Base-by-base conservation (phyloP, 371 early-diverging fungal genomes). In the Smittium culicis region DNA sequence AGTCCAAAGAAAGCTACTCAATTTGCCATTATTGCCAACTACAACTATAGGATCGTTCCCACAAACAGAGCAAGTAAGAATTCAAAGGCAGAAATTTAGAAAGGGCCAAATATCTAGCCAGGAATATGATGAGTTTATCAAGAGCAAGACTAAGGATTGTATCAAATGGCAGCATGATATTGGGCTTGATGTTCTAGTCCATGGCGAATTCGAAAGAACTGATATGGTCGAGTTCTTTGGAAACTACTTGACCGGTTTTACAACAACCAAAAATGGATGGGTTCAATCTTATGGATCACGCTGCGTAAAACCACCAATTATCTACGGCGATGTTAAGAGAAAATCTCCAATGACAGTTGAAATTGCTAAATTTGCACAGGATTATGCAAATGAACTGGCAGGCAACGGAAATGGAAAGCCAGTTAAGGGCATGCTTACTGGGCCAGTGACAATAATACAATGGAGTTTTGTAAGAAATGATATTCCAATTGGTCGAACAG, bases 11-110 rank as follows among this genome's bases (percentile, higher is more conserved):
- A 80, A 79, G 61, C 82, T 87, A 66, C 85, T 91, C 72, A 84
- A 88, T 68, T 83, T 95, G 69, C 96, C 96, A 45, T 73, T 81
- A 66, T 95, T 92, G 86, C 94, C 97, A 34, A 95, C 96, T 58
- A 95, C 96, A 73, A 95, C 96, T 68, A 90, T 96, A 69, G 96
- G 97, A 45, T 94, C 95, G 59, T 96, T 96, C 91, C 96, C 97
- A 61, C 97, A 96, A 79, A 95, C 96, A 72, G 89, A 88, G 76
- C 92, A 93, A 77, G 90, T 96, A 69, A 94, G 96, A 80, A 75
- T 85, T 66, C 85, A 88, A 58, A 96, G 96, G 74, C 87, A 88
- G 69, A 86, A 89, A 80, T 81, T 86, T 82, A 89, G 87, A 84
- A 90, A 88, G 84, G 90, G 91, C 69, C 85, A 85, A 55, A 73